Evolutionary conservation across 345 rosid species (phyloP), one percentile per base, ranked within the genome.

Genomic region (Ricinus communis): DNA sequence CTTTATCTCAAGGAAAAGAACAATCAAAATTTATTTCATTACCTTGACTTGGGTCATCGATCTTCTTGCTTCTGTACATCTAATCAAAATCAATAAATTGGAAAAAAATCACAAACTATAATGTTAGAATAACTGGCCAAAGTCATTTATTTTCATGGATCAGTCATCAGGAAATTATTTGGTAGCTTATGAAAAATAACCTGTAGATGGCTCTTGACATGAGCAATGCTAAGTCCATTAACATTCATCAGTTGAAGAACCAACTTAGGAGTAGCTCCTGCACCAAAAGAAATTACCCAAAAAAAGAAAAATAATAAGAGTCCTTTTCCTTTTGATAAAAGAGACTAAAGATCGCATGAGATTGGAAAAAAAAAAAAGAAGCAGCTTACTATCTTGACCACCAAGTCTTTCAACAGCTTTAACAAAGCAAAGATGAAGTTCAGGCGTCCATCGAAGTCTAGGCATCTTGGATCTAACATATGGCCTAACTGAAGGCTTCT

Each of bases 401-500:
- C 80, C 80, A 56, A 77, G 80, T 53, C 72, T 72, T 60, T 77
- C 80, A 25, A 77, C 73, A 19, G 80, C 80, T 67, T 77, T 77
- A n/a, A 54, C 46, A 45, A 77, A 72, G 46, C 65, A 77, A 54
- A 66, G 76, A 72, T 77, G 80, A 47, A 77, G 80, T 47, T 77
- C 76, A 43, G 80, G 80, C 5, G 80, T 77, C 80, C 80, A 77
- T 1, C 80, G 68, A 27, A 77, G 80, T 69, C 80, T 53, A 0
- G 80, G 80, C 76, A 77, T 61, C 76, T 77, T 72, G 65, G 80
- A 77, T 77, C 80, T 77, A 9, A 77, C 76, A 68, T 77, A 77
- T 27, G 70, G 73, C 61, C 80, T 66, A n/a, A 77, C 80, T 18
- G 83, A 47, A 0, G 78, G 33, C 84, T 85, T 87, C 88, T 89